Evolutionary conservation across 2,329 filamentous ascomycete species (phyloP).

Genomic region (Neonectria sp.): DNA sequence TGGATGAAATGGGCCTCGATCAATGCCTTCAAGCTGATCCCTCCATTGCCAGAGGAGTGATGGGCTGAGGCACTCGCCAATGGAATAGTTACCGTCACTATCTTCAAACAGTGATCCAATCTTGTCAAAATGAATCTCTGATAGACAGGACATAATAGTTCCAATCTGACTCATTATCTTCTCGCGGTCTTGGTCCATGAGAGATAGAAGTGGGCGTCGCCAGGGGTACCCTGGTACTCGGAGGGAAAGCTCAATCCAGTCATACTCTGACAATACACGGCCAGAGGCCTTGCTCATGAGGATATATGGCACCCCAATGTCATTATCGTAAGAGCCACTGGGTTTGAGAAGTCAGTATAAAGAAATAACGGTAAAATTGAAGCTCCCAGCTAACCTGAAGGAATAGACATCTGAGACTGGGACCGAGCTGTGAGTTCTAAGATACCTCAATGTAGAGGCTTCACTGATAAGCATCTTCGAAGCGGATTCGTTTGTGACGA

Average conservation of each 20-base stretch:
- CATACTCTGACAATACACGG: slow-evolving; percentile 36
- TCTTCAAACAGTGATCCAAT: slow-evolving; percentile 44
- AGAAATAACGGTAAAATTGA: not conserved
- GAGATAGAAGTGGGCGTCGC: slow-evolving; percentile 30
- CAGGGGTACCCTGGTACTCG: slow-evolving; percentile 30
- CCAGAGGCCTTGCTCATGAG: slow-evolving; percentile 44
- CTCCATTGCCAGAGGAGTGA: slow-evolving; percentile 42
- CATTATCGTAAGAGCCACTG: slow-evolving; percentile 36
- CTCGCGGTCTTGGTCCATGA: slow-evolving; percentile 33
- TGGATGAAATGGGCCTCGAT: slow-evolving; percentile 46
- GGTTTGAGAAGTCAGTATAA: slow-evolving; percentile 6
- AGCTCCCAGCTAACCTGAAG: slow-evolving; percentile 32
- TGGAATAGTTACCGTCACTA: slow-evolving; percentile 23
- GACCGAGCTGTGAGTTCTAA: slow-evolving; percentile 34
- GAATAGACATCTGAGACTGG: slow-evolving; percentile 45
- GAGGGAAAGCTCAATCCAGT: slow-evolving; percentile 33
- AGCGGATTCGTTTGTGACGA: slow-evolving; percentile 32
- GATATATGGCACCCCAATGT: slow-evolving; percentile 44
- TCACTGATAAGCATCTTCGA: slow-evolving; percentile 44
- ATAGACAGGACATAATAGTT: slow-evolving; percentile 34
- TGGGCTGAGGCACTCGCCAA: slow-evolving; percentile 44
- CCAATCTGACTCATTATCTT: slow-evolving; percentile 41
- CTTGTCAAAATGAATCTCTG: slow-evolving; percentile 36
- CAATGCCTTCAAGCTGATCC: slow-evolving; percentile 40
- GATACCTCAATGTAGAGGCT: slow-evolving; percentile 41